Base-by-base conservation (phyloP, 805 yeast species). In the Wickerhamiella kurtzmanii region DNA sequence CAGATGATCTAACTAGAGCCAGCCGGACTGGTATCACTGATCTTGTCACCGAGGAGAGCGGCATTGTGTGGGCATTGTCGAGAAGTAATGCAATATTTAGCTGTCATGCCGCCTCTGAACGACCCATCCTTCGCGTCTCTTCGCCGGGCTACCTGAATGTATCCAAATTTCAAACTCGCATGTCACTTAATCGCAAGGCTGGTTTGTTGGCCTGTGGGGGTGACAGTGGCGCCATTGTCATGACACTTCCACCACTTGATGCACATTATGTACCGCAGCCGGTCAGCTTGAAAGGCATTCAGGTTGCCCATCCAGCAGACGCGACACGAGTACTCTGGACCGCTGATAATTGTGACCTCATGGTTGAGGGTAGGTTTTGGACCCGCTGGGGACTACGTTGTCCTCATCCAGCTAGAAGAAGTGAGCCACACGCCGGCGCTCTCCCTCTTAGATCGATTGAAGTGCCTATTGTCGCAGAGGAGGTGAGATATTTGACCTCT, bases 1-100 rank as follows among this genome's bases (percentile, higher is more conserved):
- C 32, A 25, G 32, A 6, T 13, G 20, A 3, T 32, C 13, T n/a
- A n/a, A n/a, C n/a, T n/a, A n/a, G n/a, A n/a, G n/a, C 41, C 8
- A 15, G 8, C 19, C 38, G 38, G 8, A 15, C 36, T 22, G 60
- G 58, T 18, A 47, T 53, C 15, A 46, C 55, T 13, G 50, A 58
- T 6, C 20, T 56, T 2, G 49, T 40, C 6, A 44, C 41, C 15
- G 59, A 54, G 40, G 35, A 16, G 13, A 40, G 43, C 2, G 51
- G 50, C 6, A n/a, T 37, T 8, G 48, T 55, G 21, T 60, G 62
- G 62, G 53, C 54, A 3, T 35, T 59, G 36, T 40, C 48, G 3
- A 44, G 55, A 2, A 43, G 47, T 36, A 46, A 50, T 11, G 44
- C 35, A 17, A 46, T 60, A 6, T 48, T 53, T 38, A 35, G 44